These are phyloP conservation scores for Mycena maculata DNA, from an alignment of 768 basidiomycete species.

Conservation along the genomic window DNA sequence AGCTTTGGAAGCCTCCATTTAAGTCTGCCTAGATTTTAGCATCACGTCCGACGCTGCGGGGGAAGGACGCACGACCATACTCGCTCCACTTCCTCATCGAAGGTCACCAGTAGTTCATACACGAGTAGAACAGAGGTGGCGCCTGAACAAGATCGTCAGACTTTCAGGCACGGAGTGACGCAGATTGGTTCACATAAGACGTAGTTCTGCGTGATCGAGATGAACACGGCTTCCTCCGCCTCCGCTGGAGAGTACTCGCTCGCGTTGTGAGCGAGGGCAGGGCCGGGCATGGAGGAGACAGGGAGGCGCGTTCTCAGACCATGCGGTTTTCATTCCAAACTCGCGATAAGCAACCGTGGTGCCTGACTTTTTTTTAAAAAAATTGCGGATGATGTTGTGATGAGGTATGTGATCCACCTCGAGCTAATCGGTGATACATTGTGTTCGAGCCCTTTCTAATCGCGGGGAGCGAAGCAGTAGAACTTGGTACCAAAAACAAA, in stretches of 20 bases:
- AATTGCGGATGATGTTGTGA: too few relatives aligned
- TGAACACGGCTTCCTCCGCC: slow-evolving; percentile 1
- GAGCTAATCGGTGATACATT: too few relatives aligned
- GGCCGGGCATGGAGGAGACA: slow-evolving; percentile 27
- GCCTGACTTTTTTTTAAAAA: too few relatives aligned
- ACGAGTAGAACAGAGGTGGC: slow-evolving; percentile 40
- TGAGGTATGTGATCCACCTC: too few relatives aligned
- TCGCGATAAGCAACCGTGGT: slow-evolving; percentile 16
- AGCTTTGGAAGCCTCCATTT: slow-evolving; percentile 37
- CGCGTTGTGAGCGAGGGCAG: slow-evolving; percentile 19
- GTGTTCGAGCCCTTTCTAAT: too few relatives aligned
- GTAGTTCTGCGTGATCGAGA: slow-evolving; percentile 26
- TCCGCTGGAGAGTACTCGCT: slow-evolving; percentile 27
- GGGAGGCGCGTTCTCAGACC: background rate
- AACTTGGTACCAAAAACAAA: too few relatives aligned
- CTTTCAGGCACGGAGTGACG: background rate
- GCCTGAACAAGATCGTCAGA: slow-evolving; percentile 34
- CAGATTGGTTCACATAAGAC: slow-evolving; percentile 13
- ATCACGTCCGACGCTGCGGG: background rate
- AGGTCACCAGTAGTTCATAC: slow-evolving; percentile 42
- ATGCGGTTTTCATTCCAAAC: background rate
- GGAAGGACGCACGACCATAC: slow-evolving; percentile 46
- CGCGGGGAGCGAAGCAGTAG: too few relatives aligned
- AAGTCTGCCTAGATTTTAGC: slow-evolving; percentile 24
- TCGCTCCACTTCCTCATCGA: slow-evolving; percentile 40